A percentile compares a stretch with the other conserved stretches of the same genome.
phyloP scores from a whole-genome alignment of 192 early-diverging fungal genomes.

The Diversispora eburnea region DNA sequence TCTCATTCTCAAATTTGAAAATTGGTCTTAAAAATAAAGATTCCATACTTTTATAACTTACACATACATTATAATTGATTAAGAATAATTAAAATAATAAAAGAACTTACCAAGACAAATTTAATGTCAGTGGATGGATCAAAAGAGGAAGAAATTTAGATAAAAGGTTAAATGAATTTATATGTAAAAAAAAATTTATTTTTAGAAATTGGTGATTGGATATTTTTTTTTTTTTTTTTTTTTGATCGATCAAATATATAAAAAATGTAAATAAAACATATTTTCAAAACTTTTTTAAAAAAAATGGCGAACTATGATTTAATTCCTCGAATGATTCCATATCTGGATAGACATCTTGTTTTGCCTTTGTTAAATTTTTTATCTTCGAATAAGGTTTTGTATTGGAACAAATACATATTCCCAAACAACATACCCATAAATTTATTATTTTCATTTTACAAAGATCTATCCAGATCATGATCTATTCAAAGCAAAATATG shows the following conservation, averaged over 20 bases:
- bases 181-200: not conserved
- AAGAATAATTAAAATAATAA: not conserved
- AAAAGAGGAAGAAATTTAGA: conserved; percentile 15
- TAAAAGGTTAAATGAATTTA: conserved; percentile 10
- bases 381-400: conserved; percentile 65
- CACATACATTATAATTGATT: not conserved
- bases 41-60: too few relatives aligned
- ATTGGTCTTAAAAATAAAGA: too few relatives aligned
- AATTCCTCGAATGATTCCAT: conserved; percentile 77
- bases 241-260: not conserved
- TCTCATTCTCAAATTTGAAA: too few relatives aligned
- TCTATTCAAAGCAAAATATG: conserved; percentile 83
- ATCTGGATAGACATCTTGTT: conserved; percentile 90
- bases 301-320: conserved; percentile 71
- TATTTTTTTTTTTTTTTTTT: conserved; percentile 9
- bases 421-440: not conserved
- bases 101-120: conserved; percentile 18
- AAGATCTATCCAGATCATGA: conserved; percentile 72
- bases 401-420: not conserved
- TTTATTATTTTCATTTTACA: conserved; percentile 29
- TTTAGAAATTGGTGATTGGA: not conserved
- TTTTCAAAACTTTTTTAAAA: conserved; percentile 14
- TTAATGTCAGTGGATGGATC: not conserved
- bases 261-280: not conserved
- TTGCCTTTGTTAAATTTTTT: conserved; percentile 90